Evolutionary conservation across 495 filamentous ascomycete genomes (phyloP), one percentile per base, ranked within the genome.

Genomic region (Podospora australis): DNA sequence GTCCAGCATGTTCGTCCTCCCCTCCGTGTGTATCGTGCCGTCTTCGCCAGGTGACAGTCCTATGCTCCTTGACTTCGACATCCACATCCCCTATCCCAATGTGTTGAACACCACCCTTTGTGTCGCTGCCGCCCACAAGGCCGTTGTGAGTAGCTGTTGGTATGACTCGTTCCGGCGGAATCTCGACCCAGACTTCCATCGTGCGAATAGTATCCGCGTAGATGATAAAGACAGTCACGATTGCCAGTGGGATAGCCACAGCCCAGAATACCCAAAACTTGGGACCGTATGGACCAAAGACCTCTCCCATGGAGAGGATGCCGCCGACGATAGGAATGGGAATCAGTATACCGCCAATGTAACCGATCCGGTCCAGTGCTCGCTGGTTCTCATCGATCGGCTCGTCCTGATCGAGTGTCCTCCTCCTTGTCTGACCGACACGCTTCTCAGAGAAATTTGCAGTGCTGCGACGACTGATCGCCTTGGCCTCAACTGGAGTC

Each of bases 181-280:
- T 62, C 54, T 72, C 69, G 14, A 72, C 63, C 69, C 69, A 72
- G 5, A 72, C 69, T 55, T 72, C 68, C 14, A 57, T 58, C 59
- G 64, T 70, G 49, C 69, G 60, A 34, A 70, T 62, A 11, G 59
- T 65, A 48, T 72, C 69, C 21, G 68, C 68, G 49, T 72, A 71
- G 46, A 72, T 65, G 40, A 72, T 36, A 9, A 64, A 40, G 1
- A 70, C 40, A 21, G 65, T 50, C 24, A 69, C 11, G 13, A 59
- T 29, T 2, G 66, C 50, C 0, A 71, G 57, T 3, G 69, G 68
- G 7, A 63, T 34, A 2, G 58, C 49, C 1, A 56, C 55, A 1
- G 62, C 68, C 69, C 69, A 72, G 45, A 72, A 72, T 0, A 72
- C 50, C 44, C 44, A 72, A 62, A 70, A 71, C 49, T 53, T 50